phyloP scores from a whole-genome alignment of 2,329 filamentous ascomycete genomes.

The Calonectria honghensis region DNA sequence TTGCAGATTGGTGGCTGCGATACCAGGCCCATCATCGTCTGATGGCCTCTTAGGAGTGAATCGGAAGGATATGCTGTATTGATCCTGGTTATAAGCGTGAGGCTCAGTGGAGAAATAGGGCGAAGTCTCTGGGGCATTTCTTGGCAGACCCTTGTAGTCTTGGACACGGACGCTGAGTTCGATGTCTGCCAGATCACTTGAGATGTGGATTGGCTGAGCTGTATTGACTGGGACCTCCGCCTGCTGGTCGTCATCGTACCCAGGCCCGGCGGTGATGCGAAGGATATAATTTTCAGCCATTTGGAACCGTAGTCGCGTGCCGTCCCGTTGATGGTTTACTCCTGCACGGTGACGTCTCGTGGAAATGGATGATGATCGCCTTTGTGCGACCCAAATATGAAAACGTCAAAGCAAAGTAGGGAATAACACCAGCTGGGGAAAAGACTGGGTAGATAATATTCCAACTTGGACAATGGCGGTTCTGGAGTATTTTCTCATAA shows the following conservation, averaged over 20 bases:
- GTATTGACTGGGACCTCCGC: slow-evolving; percentile 85
- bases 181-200: slow-evolving; percentile 77
- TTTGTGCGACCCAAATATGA: slow-evolving; percentile 8
- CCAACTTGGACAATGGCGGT: neutral
- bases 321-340: neutral
- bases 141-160: slow-evolving; percentile 81
- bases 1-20: slow-evolving; percentile 84
- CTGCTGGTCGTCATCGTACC: slow-evolving; percentile 84
- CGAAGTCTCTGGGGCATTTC: slow-evolving; percentile 79
- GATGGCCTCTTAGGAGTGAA: slow-evolving; percentile 80
- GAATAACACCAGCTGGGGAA: neutral
- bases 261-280: slow-evolving; percentile 86
- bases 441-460: neutral
- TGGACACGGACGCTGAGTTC: slow-evolving; percentile 85
- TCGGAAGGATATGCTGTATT: slow-evolving; percentile 88
- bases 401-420: neutral
- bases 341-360: slow-evolving; percentile 3
- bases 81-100: slow-evolving; percentile 81
- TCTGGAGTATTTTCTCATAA: slow-evolving; percentile 22
- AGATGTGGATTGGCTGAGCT: slow-evolving; percentile 76
- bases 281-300: slow-evolving; percentile 86
- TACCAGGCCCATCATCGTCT: slow-evolving; percentile 60
- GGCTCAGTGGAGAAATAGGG: slow-evolving; percentile 84
- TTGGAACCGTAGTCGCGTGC: slow-evolving; percentile 5
- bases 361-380: neutral